Evolutionary conservation across 495 filamentous ascomycete species (phyloP), one percentile per base, ranked within the genome.

Genomic region (Hapsidospora chrysogenum): DNA sequence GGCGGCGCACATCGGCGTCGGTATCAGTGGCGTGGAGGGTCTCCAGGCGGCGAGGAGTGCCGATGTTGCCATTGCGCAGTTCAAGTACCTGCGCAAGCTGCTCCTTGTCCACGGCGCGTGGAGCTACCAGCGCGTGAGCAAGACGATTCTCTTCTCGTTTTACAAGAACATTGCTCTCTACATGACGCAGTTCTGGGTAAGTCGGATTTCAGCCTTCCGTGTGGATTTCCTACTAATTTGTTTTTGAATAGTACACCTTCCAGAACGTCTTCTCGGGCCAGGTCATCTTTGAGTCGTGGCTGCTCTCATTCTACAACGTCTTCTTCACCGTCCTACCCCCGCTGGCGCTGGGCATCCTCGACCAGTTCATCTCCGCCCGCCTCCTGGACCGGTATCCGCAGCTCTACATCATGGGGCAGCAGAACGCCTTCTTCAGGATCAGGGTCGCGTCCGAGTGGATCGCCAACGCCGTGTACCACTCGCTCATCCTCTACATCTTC

Each of bases 281-380:
- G 53, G 85, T 96, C 45, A 99, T 99, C 52, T 95, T 86, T 72
- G 92, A 99, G 60, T 95, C 87, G 10, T 99, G 92, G 92, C 95
- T 86, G 2, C 65, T 99, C 10, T 94, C 92, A 10, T 92, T 94
- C 64, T 99, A 95, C 68, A 99, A 99, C 63, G 85, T 99, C 54
- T 79, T 99, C 54, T 99, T 93, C 60, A 96, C 92, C 7, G 79
- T 92, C 29, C 58, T 95, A 21, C 92, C 92, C 26, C 92, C 92
- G 1, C 76, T 99, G 29, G 87, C 78, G 17, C 82, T 99, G 57
- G 92, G 92, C 44, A 92, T 96, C 43, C 87, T 93, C 42, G 92
- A 99, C 49, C 92, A 99, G 51, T 96, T 92, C 57, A 85, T 99
- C 50, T 92, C 83, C 18, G 92, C 92, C 28, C 78, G 92, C 23